Base-by-base conservation (phyloP, 176 grass and related monocot species). In the Oryza longistaminata region DNA sequence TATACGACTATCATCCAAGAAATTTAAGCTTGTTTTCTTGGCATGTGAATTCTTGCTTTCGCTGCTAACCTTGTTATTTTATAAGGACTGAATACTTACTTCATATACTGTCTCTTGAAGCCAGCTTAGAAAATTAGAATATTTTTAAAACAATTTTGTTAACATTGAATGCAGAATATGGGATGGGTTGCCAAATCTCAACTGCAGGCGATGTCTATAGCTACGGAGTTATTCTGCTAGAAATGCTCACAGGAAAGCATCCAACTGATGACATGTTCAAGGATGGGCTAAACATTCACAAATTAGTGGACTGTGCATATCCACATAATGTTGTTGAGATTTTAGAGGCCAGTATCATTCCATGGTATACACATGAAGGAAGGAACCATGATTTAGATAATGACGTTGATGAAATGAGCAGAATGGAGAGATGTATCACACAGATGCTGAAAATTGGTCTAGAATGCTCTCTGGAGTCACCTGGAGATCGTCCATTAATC, bases 181-280 rank as follows among this genome's bases (percentile, higher is more conserved):
- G 84, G 13, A 80, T 80, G 76, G 84, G 68, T 1, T 10, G 68
- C 22, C 26, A 26, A 66, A 80, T 86, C 9, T 86, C 84, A 15
- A 39, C 7, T n/a, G 84, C 72, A 9, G 84, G 76, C 0, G 84
- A 86, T 6, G n/a, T 86, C 11, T 80, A 80, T 15, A 86, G 84
- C 68, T 86, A 66, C 10, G 84, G 84, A 29, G 69, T 81, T 50
- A 70, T 81, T 70, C 66, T 81, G 29, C 44, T 86, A 45, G 73
- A 82, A 21, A 82, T 81, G 22, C 22, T 67, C 12, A 89, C 64
- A 0, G 81, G 81, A 0, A 85, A 52, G 21, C 15, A 10, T 17
- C 75, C 86, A 24, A 84, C 55, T 11, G 66, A 79, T 21, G 44
- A 79, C 3, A 40, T 65, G 1, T 77, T 88, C 21, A 10, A 24